Conservation (phyloP, 805 yeast genomes). For the Phaffomyces opuntiae region DNA sequence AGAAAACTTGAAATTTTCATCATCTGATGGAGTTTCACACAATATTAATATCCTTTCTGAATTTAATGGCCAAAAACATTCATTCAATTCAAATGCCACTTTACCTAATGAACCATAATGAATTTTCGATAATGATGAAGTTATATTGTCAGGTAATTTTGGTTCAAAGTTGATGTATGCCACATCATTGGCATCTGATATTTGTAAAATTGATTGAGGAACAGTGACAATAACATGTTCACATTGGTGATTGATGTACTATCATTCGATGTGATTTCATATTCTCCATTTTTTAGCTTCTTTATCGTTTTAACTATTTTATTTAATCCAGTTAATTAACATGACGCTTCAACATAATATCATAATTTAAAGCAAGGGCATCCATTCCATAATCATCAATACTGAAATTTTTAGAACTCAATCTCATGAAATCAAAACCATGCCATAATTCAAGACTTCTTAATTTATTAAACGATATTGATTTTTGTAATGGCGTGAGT, state of each 20-base stretch:
- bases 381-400: slow-evolving; percentile 74
- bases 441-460: slow-evolving; percentile 72
- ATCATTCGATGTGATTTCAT: slow-evolving; percentile 19
- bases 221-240: slow-evolving; percentile 66
- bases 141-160: slow-evolving; percentile 38
- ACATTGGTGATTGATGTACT: slow-evolving; percentile 31
- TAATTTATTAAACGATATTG: slow-evolving; percentile 41
- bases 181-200: slow-evolving; percentile 31
- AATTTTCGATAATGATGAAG: slow-evolving; percentile 38
- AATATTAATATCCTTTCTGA: slow-evolving; percentile 43
- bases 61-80: slow-evolving; percentile 51
- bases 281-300: slow-evolving; percentile 22
- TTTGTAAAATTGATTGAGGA: slow-evolving; percentile 64
- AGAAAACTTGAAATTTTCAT: slow-evolving; percentile 9
- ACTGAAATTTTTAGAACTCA: slow-evolving; percentile 64
- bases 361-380: slow-evolving; percentile 56
- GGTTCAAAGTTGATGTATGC: slow-evolving; percentile 48
- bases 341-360: slow-evolving; percentile 41
- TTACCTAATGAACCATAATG: slow-evolving; percentile 70
- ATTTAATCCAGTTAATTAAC: slow-evolving; percentile 34
- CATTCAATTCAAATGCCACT: slow-evolving; percentile 59
- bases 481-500: slow-evolving; percentile 45
- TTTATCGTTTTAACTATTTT: slow-evolving; percentile 36
- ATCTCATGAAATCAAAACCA: slow-evolving; percentile 59
- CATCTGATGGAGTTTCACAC: slow-evolving; percentile 25